phyloP scores from a whole-genome alignment of 495 filamentous ascomycete species.

The Astrothelium subdiscretum region DNA sequence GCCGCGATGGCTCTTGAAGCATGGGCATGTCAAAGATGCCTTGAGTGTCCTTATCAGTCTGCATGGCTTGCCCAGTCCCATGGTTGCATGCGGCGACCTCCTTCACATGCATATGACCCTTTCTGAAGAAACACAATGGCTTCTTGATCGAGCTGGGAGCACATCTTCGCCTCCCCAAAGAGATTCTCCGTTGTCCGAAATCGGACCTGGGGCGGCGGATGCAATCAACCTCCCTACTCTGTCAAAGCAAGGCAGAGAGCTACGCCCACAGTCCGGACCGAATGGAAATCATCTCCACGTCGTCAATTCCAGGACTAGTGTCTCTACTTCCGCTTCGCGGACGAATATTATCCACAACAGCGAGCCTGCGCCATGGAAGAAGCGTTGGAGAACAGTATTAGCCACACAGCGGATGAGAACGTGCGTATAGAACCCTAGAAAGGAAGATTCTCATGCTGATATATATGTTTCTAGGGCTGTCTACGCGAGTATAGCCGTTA shows the following conservation, averaged over 20 bases:
- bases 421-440: neutral
- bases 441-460: neutral
- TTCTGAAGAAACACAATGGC: neutral
- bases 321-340: neutral
- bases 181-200: neutral
- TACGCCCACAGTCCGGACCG: too few species aligned
- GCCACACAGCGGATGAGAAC: neutral
- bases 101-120: neutral
- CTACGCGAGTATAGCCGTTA: constrained; percentile 6
- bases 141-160: neutral
- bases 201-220: too few species aligned
- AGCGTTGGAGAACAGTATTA: neutral
- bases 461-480: neutral
- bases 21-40: constrained; percentile 18
- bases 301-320: neutral
- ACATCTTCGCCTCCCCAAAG: neutral
- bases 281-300: neutral
- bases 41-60: neutral
- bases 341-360: neutral
- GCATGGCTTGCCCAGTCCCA: neutral
- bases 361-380: neutral
- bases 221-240: too few species aligned
- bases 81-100: neutral
- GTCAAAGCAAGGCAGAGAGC: too few species aligned
- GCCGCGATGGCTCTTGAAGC: constrained; percentile 9